Conservation (phyloP, 148 eudicot genomes). For the Silene latifolia region DNA sequence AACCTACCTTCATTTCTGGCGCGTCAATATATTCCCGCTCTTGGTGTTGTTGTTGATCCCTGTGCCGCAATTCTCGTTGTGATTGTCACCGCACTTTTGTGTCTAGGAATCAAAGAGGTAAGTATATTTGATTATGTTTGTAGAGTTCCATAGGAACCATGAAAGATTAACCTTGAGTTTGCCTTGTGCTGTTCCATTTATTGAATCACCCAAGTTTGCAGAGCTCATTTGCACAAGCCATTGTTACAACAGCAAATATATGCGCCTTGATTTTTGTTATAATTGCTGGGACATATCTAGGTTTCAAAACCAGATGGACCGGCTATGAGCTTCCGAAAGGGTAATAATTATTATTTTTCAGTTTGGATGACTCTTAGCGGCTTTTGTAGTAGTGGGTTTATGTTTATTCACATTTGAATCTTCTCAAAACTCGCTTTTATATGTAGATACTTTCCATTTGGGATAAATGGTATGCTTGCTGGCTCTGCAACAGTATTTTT, state of each 20-base stretch:
- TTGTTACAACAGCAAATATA: conserved; percentile 76
- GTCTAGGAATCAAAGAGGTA: conserved; percentile 98
- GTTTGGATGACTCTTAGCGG: background rate
- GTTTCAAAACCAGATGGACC: conserved; percentile 85
- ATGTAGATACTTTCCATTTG: conserved; percentile 72
- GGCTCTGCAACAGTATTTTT: conserved; percentile 97
- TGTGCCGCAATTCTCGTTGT: conserved; percentile 82
- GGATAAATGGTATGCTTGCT: conserved; percentile 92
- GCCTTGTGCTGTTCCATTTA: background rate
- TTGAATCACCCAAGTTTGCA: conserved; percentile 28
- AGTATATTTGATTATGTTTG: background rate
- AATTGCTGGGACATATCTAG: conserved; percentile 77
- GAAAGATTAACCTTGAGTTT: background rate
- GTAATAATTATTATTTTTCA: conserved; percentile 32
- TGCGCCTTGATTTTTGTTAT: conserved; percentile 86
- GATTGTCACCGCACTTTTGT: conserved; percentile 72
- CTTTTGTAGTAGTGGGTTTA: background rate
- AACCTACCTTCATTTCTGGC: conserved; percentile 74
- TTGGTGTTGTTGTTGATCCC: conserved; percentile 76
- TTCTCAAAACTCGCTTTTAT: background rate
- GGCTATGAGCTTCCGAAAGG: conserved; percentile 80
- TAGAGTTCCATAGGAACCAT: background rate
- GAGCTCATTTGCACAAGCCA: conserved; percentile 76
- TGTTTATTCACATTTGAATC: background rate
- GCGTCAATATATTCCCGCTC: conserved; percentile 65